These are phyloP conservation scores for Coniochaeta hoffmannii DNA, from an alignment of 2,329 filamentous ascomycete species.

Conservation along the genomic window DNA sequence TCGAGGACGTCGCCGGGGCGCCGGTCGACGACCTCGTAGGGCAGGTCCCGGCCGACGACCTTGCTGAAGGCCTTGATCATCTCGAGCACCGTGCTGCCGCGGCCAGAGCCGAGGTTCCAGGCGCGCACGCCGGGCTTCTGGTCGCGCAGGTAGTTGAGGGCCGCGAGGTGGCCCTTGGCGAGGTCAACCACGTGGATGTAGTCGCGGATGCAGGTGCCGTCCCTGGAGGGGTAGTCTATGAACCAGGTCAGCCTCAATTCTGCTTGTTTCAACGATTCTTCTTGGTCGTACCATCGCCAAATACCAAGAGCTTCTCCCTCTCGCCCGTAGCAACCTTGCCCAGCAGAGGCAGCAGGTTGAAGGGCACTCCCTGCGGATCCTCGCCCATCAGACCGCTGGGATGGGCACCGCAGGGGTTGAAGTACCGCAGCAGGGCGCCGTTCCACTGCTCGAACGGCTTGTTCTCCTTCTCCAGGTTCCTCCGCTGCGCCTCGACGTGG, in stretches of 20 bases:
- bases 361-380: constrained; percentile 91
- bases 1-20: constrained; percentile 88
- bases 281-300: constrained; percentile 72
- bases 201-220: constrained; percentile 91
- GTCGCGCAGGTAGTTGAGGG: constrained; percentile 81
- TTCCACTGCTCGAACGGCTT: constrained; percentile 81
- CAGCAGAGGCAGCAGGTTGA: constrained; percentile 88
- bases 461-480: constrained; percentile 71
- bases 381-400: constrained; percentile 97
- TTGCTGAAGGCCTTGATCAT: constrained; percentile 92
- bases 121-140: constrained; percentile 83
- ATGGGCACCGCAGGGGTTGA: constrained; percentile 94
- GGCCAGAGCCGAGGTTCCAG: constrained; percentile 94
- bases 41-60: constrained; percentile 77
- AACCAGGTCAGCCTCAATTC: constrained; percentile 12
- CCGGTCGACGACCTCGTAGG: constrained; percentile 78
- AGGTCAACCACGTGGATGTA: constrained; percentile 97
- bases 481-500: constrained; percentile 78
- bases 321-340: constrained; percentile 95
- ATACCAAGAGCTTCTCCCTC: constrained; percentile 87
- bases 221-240: constrained; percentile 79
- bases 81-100: constrained; percentile 91
- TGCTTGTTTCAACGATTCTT: background rate
- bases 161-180: constrained; percentile 76
- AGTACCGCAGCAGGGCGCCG: constrained; percentile 87